phyloP scores from a whole-genome alignment of 768 basidiomycete species.

The Chiua virens region DNA sequence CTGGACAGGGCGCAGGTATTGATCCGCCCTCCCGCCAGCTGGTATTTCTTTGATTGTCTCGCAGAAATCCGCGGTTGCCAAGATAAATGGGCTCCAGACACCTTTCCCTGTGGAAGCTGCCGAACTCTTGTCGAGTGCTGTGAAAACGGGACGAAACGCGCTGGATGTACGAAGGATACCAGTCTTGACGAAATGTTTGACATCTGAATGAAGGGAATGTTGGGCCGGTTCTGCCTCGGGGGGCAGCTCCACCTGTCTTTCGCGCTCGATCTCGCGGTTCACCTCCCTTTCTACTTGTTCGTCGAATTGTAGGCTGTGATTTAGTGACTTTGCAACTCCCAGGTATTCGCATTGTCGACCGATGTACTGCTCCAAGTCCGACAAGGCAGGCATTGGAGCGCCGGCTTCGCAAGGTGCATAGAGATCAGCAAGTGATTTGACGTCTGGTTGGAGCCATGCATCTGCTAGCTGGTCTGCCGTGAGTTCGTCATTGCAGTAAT shows the following conservation, averaged over 20 bases:
- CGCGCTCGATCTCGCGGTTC: slow-evolving; percentile 5
- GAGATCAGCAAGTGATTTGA: slow-evolving; percentile 36
- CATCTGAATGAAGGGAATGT: slow-evolving; percentile 17
- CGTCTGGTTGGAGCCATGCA: slow-evolving; percentile 42
- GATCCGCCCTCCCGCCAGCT: neutral
- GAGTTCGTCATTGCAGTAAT: slow-evolving; percentile 10
- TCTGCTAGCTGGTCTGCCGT: neutral
- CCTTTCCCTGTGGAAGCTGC: slow-evolving; percentile 8
- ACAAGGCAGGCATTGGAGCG: no score
- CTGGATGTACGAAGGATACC: slow-evolving; percentile 21
- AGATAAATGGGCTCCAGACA: slow-evolving; percentile 13
- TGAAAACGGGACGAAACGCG: slow-evolving; percentile 20
- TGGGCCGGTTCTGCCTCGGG: slow-evolving; percentile 18
- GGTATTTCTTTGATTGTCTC: slow-evolving; percentile 2
- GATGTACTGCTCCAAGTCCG: no score
- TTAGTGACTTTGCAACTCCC: no score
- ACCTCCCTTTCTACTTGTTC: no score
- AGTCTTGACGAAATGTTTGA: slow-evolving; percentile 21
- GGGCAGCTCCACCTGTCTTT: slow-evolving; percentile 38
- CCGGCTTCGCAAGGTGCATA: slow-evolving; percentile 17
- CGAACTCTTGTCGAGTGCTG: neutral
- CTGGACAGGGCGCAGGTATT: slow-evolving; percentile 21
- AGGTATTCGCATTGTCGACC: no score
- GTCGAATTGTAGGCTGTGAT: no score
- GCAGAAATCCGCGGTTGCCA: slow-evolving; percentile 13